A percentile compares a stretch with the other conserved stretches of the same genome.
Conservation (phyloP, 2,329 filamentous ascomycete genomes). For the Neonectria sp. region DNA sequence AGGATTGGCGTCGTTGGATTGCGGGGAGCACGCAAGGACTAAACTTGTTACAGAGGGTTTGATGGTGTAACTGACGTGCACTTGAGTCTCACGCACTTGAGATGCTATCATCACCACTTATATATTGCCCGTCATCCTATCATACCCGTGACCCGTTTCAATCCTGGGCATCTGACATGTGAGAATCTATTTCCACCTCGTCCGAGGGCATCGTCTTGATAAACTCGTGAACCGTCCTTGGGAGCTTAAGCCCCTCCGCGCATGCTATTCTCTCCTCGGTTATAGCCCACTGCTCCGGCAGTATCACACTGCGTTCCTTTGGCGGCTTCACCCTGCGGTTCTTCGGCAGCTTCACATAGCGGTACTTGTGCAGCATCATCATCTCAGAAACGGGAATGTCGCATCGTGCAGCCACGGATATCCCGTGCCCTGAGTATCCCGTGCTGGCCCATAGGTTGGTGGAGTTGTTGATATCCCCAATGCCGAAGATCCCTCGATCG, state of each 20-base stretch:
- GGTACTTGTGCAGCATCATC: not conserved
- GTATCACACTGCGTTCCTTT: not conserved
- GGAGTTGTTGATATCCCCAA: no score
- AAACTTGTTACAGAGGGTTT: not conserved
- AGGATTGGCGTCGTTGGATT: constrained; percentile 1
- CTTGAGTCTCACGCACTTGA: no score
- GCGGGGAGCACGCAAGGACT: not conserved
- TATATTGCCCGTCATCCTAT: not conserved
- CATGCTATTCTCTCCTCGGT: not conserved
- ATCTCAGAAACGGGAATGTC: not conserved
- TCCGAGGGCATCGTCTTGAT: not conserved
- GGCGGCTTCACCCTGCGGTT: no score
- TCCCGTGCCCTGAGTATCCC: no score
- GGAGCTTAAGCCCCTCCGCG: not conserved
- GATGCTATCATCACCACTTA: not conserved
- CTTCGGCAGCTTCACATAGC: no score
- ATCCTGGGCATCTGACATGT: no score
- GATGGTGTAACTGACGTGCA: no score
- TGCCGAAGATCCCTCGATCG: no score
- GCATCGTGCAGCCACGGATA: no score
- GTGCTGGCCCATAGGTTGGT: no score
- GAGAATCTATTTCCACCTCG: not conserved
- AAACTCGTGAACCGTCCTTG: not conserved
- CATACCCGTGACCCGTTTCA: not conserved
- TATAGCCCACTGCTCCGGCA: not conserved